Evolutionary conservation across 2,329 filamentous ascomycete species (phyloP).

Genomic region (Fusarium penzigii): DNA sequence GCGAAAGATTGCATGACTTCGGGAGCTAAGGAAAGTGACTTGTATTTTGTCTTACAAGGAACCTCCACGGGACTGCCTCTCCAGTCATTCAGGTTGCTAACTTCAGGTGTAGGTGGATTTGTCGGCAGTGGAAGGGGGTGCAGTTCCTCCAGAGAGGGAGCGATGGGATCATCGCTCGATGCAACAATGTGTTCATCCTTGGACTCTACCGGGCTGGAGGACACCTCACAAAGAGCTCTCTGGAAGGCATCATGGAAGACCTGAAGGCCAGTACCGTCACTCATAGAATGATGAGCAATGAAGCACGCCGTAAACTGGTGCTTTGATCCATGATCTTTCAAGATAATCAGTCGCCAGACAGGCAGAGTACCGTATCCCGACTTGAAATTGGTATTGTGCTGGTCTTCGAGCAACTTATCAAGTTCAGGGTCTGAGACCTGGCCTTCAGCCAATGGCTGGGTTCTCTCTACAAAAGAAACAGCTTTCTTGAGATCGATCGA

Average conservation of each 20-base stretch:
- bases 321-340: constrained; percentile 28
- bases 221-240: constrained; percentile 30
- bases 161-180: constrained; percentile 31
- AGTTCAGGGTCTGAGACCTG: too few relatives aligned
- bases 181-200: not conserved
- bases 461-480: too few relatives aligned
- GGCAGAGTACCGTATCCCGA: constrained; percentile 38
- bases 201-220: not conserved
- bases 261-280: constrained; percentile 46
- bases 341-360: constrained; percentile 46
- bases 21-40: constrained; percentile 13
- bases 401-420: constrained; percentile 2
- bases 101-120: constrained; percentile 36
- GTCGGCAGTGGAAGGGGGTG: constrained; percentile 27
- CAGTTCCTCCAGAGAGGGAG: constrained; percentile 42
- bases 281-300: constrained; percentile 49
- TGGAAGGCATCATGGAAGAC: constrained; percentile 46
- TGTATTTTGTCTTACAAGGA: constrained; percentile 17
- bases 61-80: constrained; percentile 25
- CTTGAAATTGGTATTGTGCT: constrained; percentile 39
- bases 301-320: constrained; percentile 43
- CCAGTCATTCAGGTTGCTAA: constrained; percentile 38
- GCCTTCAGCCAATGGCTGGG: too few relatives aligned
- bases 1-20: constrained; percentile 3
- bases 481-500: too few relatives aligned